These are phyloP conservation scores for Centella asiatica DNA, from an alignment of 129 eudicot genomes.

Conservation along the genomic window DNA sequence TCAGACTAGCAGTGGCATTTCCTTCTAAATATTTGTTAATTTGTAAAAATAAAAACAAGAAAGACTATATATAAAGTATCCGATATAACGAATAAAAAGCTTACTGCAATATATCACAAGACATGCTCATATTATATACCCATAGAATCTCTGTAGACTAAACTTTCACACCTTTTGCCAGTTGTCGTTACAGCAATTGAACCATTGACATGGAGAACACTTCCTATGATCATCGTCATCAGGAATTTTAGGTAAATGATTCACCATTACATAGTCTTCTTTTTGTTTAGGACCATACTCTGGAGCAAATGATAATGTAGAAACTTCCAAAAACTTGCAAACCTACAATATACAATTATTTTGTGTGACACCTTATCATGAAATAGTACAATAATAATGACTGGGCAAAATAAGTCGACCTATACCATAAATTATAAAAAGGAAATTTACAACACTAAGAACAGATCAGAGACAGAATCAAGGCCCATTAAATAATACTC, in stretches of 20 bases:
- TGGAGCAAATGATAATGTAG: slow-evolving; percentile 76
- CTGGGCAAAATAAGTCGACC: slow-evolving; percentile 2
- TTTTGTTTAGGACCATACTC: slow-evolving; percentile 96
- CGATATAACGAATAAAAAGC: slow-evolving; percentile 2
- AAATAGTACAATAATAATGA: not conserved
- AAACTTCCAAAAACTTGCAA: slow-evolving; percentile 92
- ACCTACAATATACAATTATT: slow-evolving; percentile 41
- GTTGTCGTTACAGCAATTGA: slow-evolving; percentile 84
- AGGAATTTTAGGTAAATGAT: slow-evolving; percentile 65
- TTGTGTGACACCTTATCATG: not conserved
- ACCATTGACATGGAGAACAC: slow-evolving; percentile 64
- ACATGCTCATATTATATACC: slow-evolving; percentile 4
- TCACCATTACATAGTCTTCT: slow-evolving; percentile 85
- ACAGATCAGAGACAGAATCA: no score
- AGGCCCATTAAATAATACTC: not conserved
- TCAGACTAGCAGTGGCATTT: not conserved
- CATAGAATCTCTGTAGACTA: slow-evolving; percentile 9
- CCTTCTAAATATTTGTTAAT: not conserved
- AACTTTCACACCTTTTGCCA: slow-evolving; percentile 80
- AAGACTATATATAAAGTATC: not conserved
- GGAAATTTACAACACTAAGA: no score
- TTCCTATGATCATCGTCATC: slow-evolving; percentile 36
- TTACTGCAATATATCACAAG: not conserved
- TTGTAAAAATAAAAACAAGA: not conserved
- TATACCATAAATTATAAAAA: no score